Percentiles rank a stretch among this genome's conserved stretches.
These are phyloP conservation scores for Fusarium sp. DNA, from an alignment of 2,329 filamentous ascomycete genomes.

Conservation along the genomic window DNA sequence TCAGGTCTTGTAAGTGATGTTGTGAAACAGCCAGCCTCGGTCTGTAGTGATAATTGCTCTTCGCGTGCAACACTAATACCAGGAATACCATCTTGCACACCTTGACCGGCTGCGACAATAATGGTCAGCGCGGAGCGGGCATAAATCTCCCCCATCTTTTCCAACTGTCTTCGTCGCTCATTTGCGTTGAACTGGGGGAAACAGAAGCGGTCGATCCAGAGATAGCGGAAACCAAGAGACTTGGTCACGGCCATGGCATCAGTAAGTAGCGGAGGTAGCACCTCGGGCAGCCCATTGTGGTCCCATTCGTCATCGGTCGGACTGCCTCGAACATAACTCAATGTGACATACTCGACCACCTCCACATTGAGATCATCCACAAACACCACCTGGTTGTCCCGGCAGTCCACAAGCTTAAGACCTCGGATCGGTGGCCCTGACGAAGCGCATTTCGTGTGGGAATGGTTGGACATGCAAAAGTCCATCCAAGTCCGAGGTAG, in stretches of 20 bases:
- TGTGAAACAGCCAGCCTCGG: slow-evolving; percentile 48
- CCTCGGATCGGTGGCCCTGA: slow-evolving; percentile 38
- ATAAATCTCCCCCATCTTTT: slow-evolving; percentile 51
- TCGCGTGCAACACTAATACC: slow-evolving; percentile 50
- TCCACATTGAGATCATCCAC: slow-evolving; percentile 43
- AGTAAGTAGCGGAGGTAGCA: slow-evolving; percentile 46
- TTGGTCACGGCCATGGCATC: slow-evolving; percentile 50
- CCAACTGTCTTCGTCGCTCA: slow-evolving; percentile 45
- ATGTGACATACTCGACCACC: slow-evolving; percentile 46
- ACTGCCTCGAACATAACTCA: slow-evolving; percentile 51
- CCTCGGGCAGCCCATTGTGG: slow-evolving; percentile 37
- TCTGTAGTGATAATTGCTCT: slow-evolving; percentile 51
- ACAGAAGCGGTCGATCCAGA: slow-evolving; percentile 54
- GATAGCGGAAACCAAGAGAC: slow-evolving; percentile 50
- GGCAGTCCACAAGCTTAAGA: slow-evolving; percentile 50
- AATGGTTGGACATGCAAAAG: slow-evolving; percentile 49
- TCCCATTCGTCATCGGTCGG: slow-evolving; percentile 32
- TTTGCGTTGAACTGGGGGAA: slow-evolving; percentile 44
- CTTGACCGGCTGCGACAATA: slow-evolving; percentile 50
- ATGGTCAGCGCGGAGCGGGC: slow-evolving; percentile 48
- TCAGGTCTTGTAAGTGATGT: slow-evolving; percentile 52
- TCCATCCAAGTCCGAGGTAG: slow-evolving; percentile 50
- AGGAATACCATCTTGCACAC: slow-evolving; percentile 47
- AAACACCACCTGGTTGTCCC: slow-evolving; percentile 44
- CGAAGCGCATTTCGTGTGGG: slow-evolving; percentile 36